Evolutionary conservation across 108 stramenopile genomes (phyloP), one percentile per base, ranked within the genome.

Genomic region (Parietichytrium sp.): DNA sequence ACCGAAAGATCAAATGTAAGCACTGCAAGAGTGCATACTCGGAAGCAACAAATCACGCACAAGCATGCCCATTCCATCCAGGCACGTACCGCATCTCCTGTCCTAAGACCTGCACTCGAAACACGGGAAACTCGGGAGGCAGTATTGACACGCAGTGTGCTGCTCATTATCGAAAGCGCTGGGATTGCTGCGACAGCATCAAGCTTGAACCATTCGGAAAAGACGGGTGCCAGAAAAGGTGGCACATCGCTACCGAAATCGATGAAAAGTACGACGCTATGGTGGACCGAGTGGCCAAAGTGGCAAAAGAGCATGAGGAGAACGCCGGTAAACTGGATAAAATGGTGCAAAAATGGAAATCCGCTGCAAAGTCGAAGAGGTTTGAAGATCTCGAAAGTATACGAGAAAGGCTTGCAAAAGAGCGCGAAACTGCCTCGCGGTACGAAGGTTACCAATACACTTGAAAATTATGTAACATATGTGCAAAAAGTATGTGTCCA

Each of bases 121-220:
- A 72, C 33, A n/a, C n/a, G n/a, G n/a, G n/a, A n/a, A 31, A 38
- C 1, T 53, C 52, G 8, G 42, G 42, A 8, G 61, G 61, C 10
- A 45, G 61, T 3, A 23, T 72, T 25, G 61, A 72, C 4, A 72
- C 61, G 15, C 33, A 42, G 6, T 72, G 61, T 25, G 61, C 61
- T 47, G 61, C 61, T 12, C 61, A 72, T 42, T 72, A 72, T 25
- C 6, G 61, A 7, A 10, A 42, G 16, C 61, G 61, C 29, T 72
- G 61, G 61, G 16, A 33, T n/a, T 72, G 61, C 61, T 72, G 61
- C 42, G 61, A 72, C 42, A 72, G 45, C 15, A 72, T 42, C 33
- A 72, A 72, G 33, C 38, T 25, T 6, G 61, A 45, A 25, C 61
- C 61, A 13, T 72, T 72, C 45, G 61, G 61, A 12, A n/a, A 23